These are phyloP conservation scores for Quercus tomentella DNA, from an alignment of 331 rosid species.

Conservation along the genomic window DNA sequence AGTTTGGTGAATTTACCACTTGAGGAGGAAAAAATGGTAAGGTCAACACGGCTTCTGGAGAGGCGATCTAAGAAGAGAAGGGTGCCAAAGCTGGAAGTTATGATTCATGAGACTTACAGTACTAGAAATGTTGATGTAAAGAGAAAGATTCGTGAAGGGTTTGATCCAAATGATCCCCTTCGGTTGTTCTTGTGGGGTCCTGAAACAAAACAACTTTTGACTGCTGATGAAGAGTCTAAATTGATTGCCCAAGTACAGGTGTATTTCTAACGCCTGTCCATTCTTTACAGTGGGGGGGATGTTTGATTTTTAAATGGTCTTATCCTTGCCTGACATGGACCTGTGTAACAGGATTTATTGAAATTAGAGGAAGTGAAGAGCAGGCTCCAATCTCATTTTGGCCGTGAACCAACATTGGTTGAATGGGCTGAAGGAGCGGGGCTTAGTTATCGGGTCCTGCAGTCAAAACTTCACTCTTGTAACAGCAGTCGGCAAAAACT, in stretches of 20 bases:
- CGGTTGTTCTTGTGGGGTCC: conserved; percentile 60
- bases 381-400: conserved; percentile 72
- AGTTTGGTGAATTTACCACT: conserved; percentile 29
- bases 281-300: conserved; percentile 10
- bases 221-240: conserved; percentile 62
- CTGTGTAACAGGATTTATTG: conserved; percentile 52
- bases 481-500: conserved; percentile 60
- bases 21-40: conserved; percentile 41
- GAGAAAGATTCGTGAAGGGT: conserved; percentile 43
- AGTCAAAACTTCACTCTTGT: conserved; percentile 44
- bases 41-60: conserved; percentile 65
- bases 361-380: conserved; percentile 54
- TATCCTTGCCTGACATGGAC: conserved; percentile 27
- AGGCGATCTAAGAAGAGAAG: conserved; percentile 63
- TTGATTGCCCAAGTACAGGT: conserved; percentile 72
- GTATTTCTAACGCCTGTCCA: conserved; percentile 3
- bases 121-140: conserved; percentile 29
- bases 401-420: conserved; percentile 66
- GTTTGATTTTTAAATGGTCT: conserved; percentile 10
- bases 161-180: conserved; percentile 52
- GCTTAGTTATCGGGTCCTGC: conserved; percentile 41
- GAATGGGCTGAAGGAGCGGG: conserved; percentile 94
- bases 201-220: conserved; percentile 70
- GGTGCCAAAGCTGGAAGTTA: conserved; percentile 34
- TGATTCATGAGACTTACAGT: conserved; percentile 28